A percentile compares a stretch with the other conserved stretches of the same genome.
These are phyloP conservation scores for Nitzschia sp. DNA, from an alignment of 108 stramenopile genomes.

Conservation along the genomic window DNA sequence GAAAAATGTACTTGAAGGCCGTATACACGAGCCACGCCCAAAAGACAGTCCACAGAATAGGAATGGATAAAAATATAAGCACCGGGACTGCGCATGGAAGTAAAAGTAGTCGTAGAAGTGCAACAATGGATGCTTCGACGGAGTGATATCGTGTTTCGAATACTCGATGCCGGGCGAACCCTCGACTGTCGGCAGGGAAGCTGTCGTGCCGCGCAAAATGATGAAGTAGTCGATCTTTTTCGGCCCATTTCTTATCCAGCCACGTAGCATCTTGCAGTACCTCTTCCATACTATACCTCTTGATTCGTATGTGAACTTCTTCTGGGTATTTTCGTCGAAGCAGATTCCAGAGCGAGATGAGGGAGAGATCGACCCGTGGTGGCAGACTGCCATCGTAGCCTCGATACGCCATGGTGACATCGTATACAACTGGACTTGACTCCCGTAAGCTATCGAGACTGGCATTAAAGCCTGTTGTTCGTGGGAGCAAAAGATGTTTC, in stretches of 20 bases:
- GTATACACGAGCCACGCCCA: conserved; percentile 45
- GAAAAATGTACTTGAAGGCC: conserved; percentile 35
- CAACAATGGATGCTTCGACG: conserved; percentile 45
- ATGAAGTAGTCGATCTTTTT: conserved; percentile 68
- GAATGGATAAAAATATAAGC: conserved; percentile 51
- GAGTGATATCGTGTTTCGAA: conserved; percentile 50
- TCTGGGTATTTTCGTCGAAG: conserved; percentile 43
- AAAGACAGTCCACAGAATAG: conserved; percentile 48
- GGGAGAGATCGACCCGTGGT: conserved; percentile 30
- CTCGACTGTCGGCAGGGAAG: conserved; percentile 61
- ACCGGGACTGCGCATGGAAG: conserved; percentile 58
- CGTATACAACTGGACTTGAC: conserved; percentile 73
- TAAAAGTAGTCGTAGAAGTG: conserved; percentile 41
- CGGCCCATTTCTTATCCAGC: conserved; percentile 83
- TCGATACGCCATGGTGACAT: conserved; percentile 68
- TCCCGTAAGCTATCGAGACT: conserved; percentile 65
- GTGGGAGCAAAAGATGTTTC: conserved; percentile 71
- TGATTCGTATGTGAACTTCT: conserved; percentile 68
- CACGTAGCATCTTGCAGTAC: conserved; percentile 67
- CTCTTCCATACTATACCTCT: conserved; percentile 75
- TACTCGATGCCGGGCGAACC: conserved; percentile 47
- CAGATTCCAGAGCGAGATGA: conserved; percentile 39
- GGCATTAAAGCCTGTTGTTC: conserved; percentile 77
- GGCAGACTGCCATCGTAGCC: conserved; percentile 50
- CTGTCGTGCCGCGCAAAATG: conserved; percentile 55